Percentiles rank a stretch among this genome's conserved stretches.
Evolutionary conservation across 768 basidiomycete genomes (phyloP).

Genomic region (Goffeauzyma gilvescens): DNA sequence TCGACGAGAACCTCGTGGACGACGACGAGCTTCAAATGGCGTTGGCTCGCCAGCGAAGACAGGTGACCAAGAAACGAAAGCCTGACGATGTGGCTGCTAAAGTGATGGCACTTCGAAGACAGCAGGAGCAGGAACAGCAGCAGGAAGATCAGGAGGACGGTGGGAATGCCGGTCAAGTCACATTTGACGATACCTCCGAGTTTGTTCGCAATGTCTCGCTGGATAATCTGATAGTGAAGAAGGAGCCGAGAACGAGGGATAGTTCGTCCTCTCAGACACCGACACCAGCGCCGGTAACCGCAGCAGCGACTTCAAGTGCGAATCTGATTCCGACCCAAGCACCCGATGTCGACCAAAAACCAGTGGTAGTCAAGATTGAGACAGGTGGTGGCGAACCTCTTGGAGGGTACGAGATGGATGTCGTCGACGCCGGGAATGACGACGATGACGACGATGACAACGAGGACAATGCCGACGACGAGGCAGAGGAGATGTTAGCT

Average conservation of each 20-base stretch:
- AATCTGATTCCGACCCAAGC: too few species aligned
- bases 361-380: constrained; percentile 30
- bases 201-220: constrained; percentile 52
- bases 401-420: constrained; percentile 36
- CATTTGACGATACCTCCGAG: constrained; percentile 91
- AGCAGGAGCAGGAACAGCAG: constrained; percentile 22
- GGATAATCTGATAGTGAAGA: constrained; percentile 24
- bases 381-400: constrained; percentile 14
- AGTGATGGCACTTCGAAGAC: constrained; percentile 49
- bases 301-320: constrained; percentile 43
- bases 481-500: constrained; percentile 50
- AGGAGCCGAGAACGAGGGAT: constrained; percentile 18
- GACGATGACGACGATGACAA: constrained; percentile 37
- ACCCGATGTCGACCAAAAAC: constrained; percentile 12
- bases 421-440: constrained; percentile 40
- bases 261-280: background rate
- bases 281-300: constrained; percentile 48
- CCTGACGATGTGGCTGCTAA: constrained; percentile 59
- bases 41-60: constrained; percentile 63
- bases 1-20: constrained; percentile 81
- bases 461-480: constrained; percentile 59
- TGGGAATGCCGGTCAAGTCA: constrained; percentile 44
- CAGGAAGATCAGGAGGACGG: constrained; percentile 33
- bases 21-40: constrained; percentile 95
- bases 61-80: constrained; percentile 53